Conservation (phyloP, 1,284 basidiomycete genomes). For the Puccinia novopanici region DNA sequence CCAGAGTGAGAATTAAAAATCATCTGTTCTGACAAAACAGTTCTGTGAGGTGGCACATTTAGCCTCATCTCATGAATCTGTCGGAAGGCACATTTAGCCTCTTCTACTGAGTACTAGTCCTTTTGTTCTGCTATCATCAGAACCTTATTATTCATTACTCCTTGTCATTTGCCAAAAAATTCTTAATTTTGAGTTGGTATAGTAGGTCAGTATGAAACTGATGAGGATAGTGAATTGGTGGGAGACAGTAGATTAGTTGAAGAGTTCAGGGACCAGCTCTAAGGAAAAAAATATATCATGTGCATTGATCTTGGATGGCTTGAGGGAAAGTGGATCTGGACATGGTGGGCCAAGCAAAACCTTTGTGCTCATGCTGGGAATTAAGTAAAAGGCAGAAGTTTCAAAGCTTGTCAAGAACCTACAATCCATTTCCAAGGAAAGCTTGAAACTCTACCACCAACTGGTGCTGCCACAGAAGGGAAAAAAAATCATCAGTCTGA, state of each 20-base stretch:
- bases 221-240: slow-evolving; percentile 44
- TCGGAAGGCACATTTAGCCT: too few relatives aligned
- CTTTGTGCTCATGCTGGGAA: slow-evolving; percentile 36
- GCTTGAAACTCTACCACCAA: slow-evolving; percentile 34
- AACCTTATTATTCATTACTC: too few relatives aligned
- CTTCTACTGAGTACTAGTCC: too few relatives aligned
- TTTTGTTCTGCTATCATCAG: too few relatives aligned
- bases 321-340: background rate
- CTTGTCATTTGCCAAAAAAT: too few relatives aligned
- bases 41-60: too few relatives aligned
- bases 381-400: slow-evolving; percentile 46
- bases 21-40: too few relatives aligned
- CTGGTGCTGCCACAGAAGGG: slow-evolving; percentile 28
- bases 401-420: slow-evolving; percentile 40
- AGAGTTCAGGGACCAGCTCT: background rate
- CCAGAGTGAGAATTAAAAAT: too few relatives aligned
- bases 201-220: too few relatives aligned
- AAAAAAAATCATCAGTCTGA: slow-evolving; percentile 31
- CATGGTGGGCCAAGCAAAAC: background rate
- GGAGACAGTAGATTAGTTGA: slow-evolving; percentile 18
- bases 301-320: background rate
- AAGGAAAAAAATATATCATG: slow-evolving; percentile 14
- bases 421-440: slow-evolving; percentile 39
- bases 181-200: too few relatives aligned
- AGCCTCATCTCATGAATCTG: too few relatives aligned